Conservation (phyloP, 176 grass and related monocot genomes). For the Pontederia crassipes region DNA sequence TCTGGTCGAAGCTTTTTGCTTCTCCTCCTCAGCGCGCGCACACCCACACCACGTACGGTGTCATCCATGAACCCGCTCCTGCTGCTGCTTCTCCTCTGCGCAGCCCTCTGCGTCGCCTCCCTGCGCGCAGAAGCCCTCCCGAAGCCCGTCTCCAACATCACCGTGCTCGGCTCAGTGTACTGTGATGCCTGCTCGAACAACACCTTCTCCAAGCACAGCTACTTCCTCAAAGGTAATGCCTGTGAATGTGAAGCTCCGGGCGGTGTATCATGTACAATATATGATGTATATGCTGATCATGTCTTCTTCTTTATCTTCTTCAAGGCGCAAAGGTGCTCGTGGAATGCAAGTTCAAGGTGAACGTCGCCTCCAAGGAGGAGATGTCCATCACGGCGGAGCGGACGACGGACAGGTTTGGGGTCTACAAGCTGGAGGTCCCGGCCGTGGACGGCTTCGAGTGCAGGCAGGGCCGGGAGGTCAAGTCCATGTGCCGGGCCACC, state of each 20-base stretch:
- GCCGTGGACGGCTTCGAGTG: conserved; percentile 71
- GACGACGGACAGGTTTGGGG: conserved; percentile 71
- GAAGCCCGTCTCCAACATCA: conserved; percentile 54
- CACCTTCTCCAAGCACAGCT: conserved; percentile 90
- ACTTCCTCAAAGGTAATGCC: conserved; percentile 79
- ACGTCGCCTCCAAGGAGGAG: conserved; percentile 43
- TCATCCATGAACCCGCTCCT: conserved; percentile 8
- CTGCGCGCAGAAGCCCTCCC: conserved; percentile 31
- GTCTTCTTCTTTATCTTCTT: not conserved
- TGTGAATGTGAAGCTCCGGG: not conserved
- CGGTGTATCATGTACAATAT: too few relatives aligned
- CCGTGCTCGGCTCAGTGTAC: conserved; percentile 88
- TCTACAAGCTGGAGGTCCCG: conserved; percentile 91
- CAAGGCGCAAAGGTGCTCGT: conserved; percentile 75
- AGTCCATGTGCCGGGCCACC: conserved; percentile 68
- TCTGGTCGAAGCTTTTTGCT: not conserved
- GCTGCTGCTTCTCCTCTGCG: conserved; percentile 11
- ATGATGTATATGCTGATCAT: not conserved
- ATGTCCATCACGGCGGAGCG: conserved; percentile 79
- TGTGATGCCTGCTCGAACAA: conserved; percentile 91
- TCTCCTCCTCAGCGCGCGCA: not conserved
- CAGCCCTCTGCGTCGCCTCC: conserved; percentile 1
- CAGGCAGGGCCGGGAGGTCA: conserved; percentile 63
- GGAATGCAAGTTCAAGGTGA: conserved; percentile 78
- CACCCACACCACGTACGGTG: not conserved